Evolutionary conservation across 805 yeast species (phyloP), one percentile per base, ranked within the genome.

Genomic region (Metschnikowia lachancei): DNA sequence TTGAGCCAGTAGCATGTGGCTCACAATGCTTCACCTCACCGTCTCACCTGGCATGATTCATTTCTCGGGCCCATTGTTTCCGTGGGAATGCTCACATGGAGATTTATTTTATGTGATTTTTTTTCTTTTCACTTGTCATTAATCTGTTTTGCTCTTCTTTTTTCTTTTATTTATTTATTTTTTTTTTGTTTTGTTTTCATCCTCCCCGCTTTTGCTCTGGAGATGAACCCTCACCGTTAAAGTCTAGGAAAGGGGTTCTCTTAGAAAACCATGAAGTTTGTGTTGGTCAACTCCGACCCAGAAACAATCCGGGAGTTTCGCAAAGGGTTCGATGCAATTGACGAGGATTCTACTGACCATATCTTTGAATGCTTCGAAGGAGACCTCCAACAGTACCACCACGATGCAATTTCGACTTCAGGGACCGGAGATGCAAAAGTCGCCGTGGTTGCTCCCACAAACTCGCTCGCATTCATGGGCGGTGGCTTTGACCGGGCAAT

Each of bases 401-500:
- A 36, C 9, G 19, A 20, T 28, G 33, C 41, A 28, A 46, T 20
- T 2, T 17, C 31, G n/a, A 18, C 10, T 36, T 11, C 8, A 3
- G 13, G 33, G 19, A 9, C 14, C 40, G 3, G 8, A 7, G 3
- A 18, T 9, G 14, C 31, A 3, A 37, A 33, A 17, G 47, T 58
- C 3, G 57, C 61, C 10, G 42, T 59, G 1, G 53, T 58, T 11
- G 46, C 65, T 10, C 65, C 67, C 0, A 50, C 60, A 12, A 63
- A 63, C 52, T 56, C 63, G 10, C 49, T 58, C n/a, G 43, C 56
- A 14, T 61, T 52, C 40, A 62, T 63, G 67, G 61, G 63, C 12
- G 65, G 53, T 4, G 67, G 66, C n/a, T 62, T 57, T 39, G 67
- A 63, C 49, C 48, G 54, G 26, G 56, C 53, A 39, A 36, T 62